These are phyloP conservation scores for Cytospora chrysosperma DNA, from an alignment of 2,329 filamentous ascomycete species.

Conservation along the genomic window DNA sequence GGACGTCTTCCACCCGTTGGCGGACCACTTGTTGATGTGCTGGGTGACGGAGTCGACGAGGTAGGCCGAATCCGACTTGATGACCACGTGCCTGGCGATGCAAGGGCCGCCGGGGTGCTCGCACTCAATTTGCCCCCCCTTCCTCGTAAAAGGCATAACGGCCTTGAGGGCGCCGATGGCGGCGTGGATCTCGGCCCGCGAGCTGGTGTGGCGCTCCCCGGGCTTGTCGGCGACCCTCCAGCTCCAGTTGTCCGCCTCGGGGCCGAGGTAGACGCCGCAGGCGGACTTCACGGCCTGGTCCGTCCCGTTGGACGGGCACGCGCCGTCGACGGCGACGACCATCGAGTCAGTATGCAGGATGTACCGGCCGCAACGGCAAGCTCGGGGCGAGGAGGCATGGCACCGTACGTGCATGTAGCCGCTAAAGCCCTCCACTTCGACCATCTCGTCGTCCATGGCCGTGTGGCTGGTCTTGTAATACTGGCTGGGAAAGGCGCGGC, in stretches of 20 bases:
- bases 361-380: background rate
- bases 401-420: background rate
- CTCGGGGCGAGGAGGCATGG: background rate
- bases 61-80: conserved; percentile 26
- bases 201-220: background rate
- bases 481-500: background rate
- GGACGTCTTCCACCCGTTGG: conserved; percentile 22
- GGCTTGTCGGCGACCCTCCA: background rate
- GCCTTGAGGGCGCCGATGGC: background rate
- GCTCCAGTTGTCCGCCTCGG: background rate
- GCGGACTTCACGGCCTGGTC: background rate
- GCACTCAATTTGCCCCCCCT: background rate
- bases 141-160: background rate
- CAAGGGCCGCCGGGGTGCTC: background rate
- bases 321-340: background rate
- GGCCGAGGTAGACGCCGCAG: background rate
- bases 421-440: background rate
- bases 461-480: background rate
- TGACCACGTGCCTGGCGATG: conserved; percentile 13
- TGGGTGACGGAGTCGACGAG: conserved; percentile 23
- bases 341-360: background rate
- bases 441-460: background rate
- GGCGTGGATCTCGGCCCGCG: background rate
- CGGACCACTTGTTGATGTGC: conserved; percentile 19
- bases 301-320: background rate